A percentile compares a stretch with the other conserved stretches of the same genome.
These are phyloP conservation scores for Alternaria ventricosa DNA, from an alignment of 2,329 filamentous ascomycete species.

Conservation along the genomic window DNA sequence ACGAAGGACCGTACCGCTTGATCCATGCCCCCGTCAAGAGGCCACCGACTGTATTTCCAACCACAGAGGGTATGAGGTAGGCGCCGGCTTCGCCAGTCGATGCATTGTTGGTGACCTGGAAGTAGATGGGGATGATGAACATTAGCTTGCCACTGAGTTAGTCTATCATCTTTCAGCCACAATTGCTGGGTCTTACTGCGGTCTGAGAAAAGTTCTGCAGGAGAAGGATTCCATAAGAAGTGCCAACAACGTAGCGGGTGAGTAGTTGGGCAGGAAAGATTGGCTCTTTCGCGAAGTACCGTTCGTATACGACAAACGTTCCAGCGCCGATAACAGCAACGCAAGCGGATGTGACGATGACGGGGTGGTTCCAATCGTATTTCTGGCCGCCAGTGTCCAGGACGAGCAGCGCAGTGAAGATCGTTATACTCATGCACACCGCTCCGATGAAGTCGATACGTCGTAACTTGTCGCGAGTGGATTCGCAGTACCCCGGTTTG, in stretches of 20 bases:
- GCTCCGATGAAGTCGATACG: neutral
- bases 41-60: conserved; percentile 70
- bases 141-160: neutral
- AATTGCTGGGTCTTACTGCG: conserved; percentile 22
- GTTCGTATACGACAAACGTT: neutral
- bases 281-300: neutral
- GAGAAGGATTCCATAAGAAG: conserved; percentile 60
- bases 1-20: neutral
- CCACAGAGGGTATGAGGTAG: conserved; percentile 70
- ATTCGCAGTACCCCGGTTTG: neutral
- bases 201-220: conserved; percentile 46
- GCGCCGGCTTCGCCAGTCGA: conserved; percentile 65
- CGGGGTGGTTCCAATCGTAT: neutral
- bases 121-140: conserved; percentile 40
- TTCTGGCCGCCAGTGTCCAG: neutral
- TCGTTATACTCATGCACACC: neutral
- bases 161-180: conserved; percentile 61
- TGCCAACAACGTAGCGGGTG: conserved; percentile 58
- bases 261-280: conserved; percentile 33
- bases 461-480: neutral
- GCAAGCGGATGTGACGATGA: neutral
- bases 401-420: neutral
- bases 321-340: neutral
- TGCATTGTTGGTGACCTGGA: conserved; percentile 66
- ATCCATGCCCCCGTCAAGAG: conserved; percentile 60